Conservation (phyloP, 2,329 filamentous ascomycete species). For the Pyrenochaeta sp. region DNA sequence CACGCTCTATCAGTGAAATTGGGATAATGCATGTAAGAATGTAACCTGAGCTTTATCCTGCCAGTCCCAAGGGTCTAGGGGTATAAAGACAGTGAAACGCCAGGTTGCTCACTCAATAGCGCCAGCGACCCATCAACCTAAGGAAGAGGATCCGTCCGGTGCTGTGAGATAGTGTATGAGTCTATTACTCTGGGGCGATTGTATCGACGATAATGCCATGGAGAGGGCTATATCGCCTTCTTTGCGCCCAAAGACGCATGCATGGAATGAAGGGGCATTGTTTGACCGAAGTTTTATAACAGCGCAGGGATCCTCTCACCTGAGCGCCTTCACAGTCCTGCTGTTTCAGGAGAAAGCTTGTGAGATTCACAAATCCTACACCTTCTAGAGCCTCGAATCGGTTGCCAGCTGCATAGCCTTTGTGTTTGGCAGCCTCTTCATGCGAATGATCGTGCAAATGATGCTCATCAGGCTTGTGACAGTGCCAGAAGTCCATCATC, state of each 20-base stretch:
- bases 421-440: conserved; percentile 32
- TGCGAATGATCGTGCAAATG: conserved; percentile 62
- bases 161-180: conserved; percentile 36
- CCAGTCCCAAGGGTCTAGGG: conserved; percentile 43
- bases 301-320: conserved; percentile 48
- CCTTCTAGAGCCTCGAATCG: conserved; percentile 71
- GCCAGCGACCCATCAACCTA: conserved; percentile 39
- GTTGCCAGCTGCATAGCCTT: conserved; percentile 86
- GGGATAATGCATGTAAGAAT: conserved; percentile 19
- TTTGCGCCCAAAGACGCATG: conserved; percentile 56
- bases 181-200: conserved; percentile 62
- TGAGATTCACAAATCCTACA: conserved; percentile 81
- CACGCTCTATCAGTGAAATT: conserved; percentile 1
- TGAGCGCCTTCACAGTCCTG: conserved; percentile 67
- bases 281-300: not conserved
- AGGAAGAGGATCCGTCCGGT: conserved; percentile 39
- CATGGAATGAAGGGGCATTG: not conserved
- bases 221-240: conserved; percentile 62
- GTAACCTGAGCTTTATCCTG: conserved; percentile 45
- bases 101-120: conserved; percentile 38
- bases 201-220: conserved; percentile 66
- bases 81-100: conserved; percentile 43
- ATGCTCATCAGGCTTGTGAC: conserved; percentile 82
- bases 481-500: conserved; percentile 99
- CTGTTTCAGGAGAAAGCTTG: conserved; percentile 75